A percentile compares a stretch with the other conserved stretches of the same genome.
Evolutionary conservation across 1,284 basidiomycete species (phyloP).

Genomic region (Cryptococcus sp.): DNA sequence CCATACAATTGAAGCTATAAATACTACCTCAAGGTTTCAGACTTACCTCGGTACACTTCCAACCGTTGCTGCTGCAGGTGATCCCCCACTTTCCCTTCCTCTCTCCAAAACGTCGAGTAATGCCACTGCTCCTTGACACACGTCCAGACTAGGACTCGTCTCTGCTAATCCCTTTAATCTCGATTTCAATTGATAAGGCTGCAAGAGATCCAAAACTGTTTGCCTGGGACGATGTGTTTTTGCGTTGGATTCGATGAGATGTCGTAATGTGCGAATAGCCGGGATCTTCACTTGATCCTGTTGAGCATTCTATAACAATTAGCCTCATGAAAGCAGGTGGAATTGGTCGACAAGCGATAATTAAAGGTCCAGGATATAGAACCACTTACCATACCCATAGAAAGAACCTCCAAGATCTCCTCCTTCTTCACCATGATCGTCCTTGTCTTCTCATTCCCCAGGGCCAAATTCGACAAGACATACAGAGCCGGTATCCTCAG

Average conservation of each 20-base stretch:
- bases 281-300: slow-evolving; percentile 33
- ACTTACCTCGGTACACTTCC: background rate
- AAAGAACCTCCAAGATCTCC: slow-evolving; percentile 33
- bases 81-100: slow-evolving; percentile 8
- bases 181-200: slow-evolving; percentile 35
- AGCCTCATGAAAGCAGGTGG: background rate
- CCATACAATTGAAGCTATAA: too few species aligned
- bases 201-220: slow-evolving; percentile 34
- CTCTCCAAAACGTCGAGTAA: slow-evolving; percentile 33
- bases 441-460: slow-evolving; percentile 38
- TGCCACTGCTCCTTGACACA: slow-evolving; percentile 18
- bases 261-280: slow-evolving; percentile 32
- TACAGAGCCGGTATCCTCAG: slow-evolving; percentile 28
- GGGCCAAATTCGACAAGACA: slow-evolving; percentile 38
- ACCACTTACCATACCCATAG: slow-evolving; percentile 28
- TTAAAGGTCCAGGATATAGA: background rate
- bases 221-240: slow-evolving; percentile 31
- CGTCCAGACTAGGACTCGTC: slow-evolving; percentile 19
- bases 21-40: background rate
- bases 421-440: slow-evolving; percentile 23
- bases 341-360: background rate
- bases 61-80: background rate
- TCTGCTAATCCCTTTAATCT: slow-evolving; percentile 31
- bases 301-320: slow-evolving; percentile 15
- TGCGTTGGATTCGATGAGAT: slow-evolving; percentile 39